phyloP scores from a whole-genome alignment of 2,329 filamentous ascomycete species.

The Lojkania enalia region DNA sequence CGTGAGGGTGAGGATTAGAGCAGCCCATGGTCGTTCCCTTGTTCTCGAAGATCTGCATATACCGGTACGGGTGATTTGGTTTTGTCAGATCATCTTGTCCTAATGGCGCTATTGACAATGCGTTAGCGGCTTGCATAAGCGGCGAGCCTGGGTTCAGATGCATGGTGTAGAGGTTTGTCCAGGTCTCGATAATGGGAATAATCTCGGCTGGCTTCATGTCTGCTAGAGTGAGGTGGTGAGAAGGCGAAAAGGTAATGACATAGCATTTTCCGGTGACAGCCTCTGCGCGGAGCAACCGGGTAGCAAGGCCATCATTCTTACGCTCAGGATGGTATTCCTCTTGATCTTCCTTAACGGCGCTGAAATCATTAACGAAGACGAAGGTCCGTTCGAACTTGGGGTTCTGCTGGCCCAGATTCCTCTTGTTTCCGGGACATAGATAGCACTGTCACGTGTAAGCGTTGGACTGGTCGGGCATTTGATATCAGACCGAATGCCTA shows the following conservation, averaged over 20 bases:
- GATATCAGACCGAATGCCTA: conserved; percentile 27
- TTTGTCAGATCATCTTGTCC: conserved; percentile 50
- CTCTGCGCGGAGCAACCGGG: conserved; percentile 77
- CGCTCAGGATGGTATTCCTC: conserved; percentile 68
- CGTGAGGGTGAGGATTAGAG: conserved; percentile 97
- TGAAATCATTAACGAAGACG: conserved; percentile 97
- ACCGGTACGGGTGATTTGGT: conserved; percentile 78
- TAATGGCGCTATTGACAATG: conserved; percentile 53
- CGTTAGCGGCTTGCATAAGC: conserved; percentile 54
- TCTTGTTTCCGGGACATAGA: conserved; percentile 86
- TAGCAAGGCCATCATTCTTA: conserved; percentile 63
- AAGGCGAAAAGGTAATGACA: conserved; percentile 90
- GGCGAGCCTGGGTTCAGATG: conserved; percentile 76
- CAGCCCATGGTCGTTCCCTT: conserved; percentile 98
- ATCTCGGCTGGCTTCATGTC: conserved; percentile 81
- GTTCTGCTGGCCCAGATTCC: conserved; percentile 84
- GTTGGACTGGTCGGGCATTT: conserved; percentile 8
- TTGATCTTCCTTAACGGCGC: conserved; percentile 92
- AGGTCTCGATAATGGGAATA: conserved; percentile 80
- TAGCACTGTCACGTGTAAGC: conserved; percentile 68
- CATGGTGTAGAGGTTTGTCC: conserved; percentile 85
- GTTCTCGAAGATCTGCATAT: conserved; percentile 99
- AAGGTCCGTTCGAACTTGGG: conserved; percentile 86
- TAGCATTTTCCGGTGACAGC: conserved; percentile 95
- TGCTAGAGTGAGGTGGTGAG: conserved; percentile 88